Evolutionary conservation across 1,284 basidiomycete genomes (phyloP), one percentile per base, ranked within the genome.

Genomic region (Rhizoctonia solani): DNA sequence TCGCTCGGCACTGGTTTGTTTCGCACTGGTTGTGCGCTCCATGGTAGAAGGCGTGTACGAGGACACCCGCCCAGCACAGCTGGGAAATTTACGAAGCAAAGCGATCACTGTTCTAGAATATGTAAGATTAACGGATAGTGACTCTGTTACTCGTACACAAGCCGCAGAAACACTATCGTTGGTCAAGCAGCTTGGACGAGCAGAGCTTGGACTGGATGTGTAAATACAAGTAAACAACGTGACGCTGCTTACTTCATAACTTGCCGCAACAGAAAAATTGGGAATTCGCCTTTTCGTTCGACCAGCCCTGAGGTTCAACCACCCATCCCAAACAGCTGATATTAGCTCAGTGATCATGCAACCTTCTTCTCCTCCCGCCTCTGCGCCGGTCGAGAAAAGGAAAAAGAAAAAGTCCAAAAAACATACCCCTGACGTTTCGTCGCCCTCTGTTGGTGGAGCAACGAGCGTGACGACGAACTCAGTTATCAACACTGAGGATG

Each of bases 1-100:
- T 32, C 86, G 94, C 37, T 87, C 92, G 1, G 92, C 91, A 0
- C 75, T 95, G 34, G 87, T 93, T 72, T 88, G 95, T 75, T 80
- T 95, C 39, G 81, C 85, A 1, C 76, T 87, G 21, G 79, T 93
- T 39, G 75, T 91, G 23, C 81, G 82, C 19, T 81, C 85, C 5
- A 49, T 72, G 37, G 68, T 72, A 44, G 32, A 25, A 37, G 29
- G 46, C 74, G 67, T 75, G 78, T 50, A 56, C 16, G 32, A 53
- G 19, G 30, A 58, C 9, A 25, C 32, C 14, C 21, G 54, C 14
- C 47, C 30, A 41, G 49, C 52, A 13, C 58, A 65, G 14, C 65
- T 21, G 0, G 73, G 75, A 3, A 72, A 75, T 0, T 74, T 83
- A 4, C 72, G 88, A 21, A 79, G 76, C 59, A 81, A 89, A 56